These are phyloP conservation scores for Penicillium sp. DNA, from an alignment of 2,329 filamentous ascomycete genomes.

Conservation along the genomic window DNA sequence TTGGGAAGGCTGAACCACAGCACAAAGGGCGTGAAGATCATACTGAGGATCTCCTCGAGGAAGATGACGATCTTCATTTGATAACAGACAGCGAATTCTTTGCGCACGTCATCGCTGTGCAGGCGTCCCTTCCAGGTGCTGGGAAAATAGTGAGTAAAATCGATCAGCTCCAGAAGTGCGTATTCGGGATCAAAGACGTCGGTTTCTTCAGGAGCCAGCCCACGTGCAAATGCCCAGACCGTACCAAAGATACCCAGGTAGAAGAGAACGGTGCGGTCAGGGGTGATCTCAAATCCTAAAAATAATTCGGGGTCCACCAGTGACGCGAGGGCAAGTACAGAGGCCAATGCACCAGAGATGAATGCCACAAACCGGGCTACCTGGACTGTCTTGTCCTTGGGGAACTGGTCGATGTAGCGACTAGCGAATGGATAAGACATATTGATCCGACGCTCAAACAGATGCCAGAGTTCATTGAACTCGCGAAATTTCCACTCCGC, in stretches of 20 bases:
- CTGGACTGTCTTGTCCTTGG: slow-evolving; percentile 90
- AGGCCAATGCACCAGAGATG: slow-evolving; percentile 80
- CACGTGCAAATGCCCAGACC: slow-evolving; percentile 80
- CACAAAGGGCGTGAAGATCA: slow-evolving; percentile 87
- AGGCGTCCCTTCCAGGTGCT: slow-evolving; percentile 84
- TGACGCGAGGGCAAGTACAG: slow-evolving; percentile 79
- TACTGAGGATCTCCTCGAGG: slow-evolving; percentile 85
- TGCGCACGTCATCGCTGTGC: slow-evolving; percentile 91
- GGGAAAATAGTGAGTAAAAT: slow-evolving; percentile 90
- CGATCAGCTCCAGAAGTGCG: slow-evolving; percentile 82
- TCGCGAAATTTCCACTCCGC: slow-evolving; percentile 98
- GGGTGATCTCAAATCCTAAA: slow-evolving; percentile 86
- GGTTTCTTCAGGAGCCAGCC: slow-evolving; percentile 83
- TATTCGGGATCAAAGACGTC: slow-evolving; percentile 89
- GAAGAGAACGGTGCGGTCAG: slow-evolving; percentile 84
- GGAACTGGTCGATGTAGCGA: slow-evolving; percentile 92
- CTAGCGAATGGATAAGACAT: slow-evolving; percentile 95
- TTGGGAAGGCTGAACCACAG: slow-evolving; percentile 83
- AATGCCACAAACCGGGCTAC: slow-evolving; percentile 83
- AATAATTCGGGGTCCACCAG: slow-evolving; percentile 90
- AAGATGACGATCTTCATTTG: slow-evolving; percentile 92
- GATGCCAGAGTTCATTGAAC: slow-evolving; percentile 93
- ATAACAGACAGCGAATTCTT: slow-evolving; percentile 86
- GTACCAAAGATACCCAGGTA: slow-evolving; percentile 82
- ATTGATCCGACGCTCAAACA: slow-evolving; percentile 85